Evolutionary conservation across 345 rosid genomes (phyloP).

Genomic region (Euphorbia tirucalli): DNA sequence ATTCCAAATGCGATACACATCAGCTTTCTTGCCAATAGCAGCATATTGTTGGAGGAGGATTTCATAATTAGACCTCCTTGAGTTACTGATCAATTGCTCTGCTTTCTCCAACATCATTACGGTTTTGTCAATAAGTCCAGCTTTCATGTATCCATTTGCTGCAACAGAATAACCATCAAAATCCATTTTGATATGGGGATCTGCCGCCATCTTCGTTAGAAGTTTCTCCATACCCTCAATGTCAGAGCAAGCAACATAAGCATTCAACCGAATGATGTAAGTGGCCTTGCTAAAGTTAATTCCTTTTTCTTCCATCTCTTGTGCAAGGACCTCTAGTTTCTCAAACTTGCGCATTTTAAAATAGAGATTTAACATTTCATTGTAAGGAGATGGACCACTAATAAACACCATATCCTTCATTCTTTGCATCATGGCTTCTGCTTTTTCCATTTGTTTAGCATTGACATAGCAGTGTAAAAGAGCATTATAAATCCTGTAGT

Average conservation of each 20-base stretch:
- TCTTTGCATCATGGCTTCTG: background rate
- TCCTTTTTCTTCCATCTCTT: background rate
- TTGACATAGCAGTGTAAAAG: background rate
- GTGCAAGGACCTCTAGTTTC: background rate
- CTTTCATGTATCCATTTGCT: constrained; percentile 29
- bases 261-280: background rate
- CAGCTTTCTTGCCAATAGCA: constrained; percentile 1
- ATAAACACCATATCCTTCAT: too few relatives aligned
- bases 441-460: background rate
- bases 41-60: constrained; percentile 21
- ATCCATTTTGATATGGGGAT: background rate
- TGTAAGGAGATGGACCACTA: background rate
- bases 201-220: too few relatives aligned
- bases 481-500: background rate
- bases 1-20: constrained; percentile 28
- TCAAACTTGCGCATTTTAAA: background rate
- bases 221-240: background rate
- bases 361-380: constrained; percentile 15
- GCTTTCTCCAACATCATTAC: constrained; percentile 21
- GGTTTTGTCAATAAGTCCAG: constrained; percentile 22
- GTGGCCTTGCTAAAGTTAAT: background rate
- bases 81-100: constrained; percentile 12
- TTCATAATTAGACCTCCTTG: constrained; percentile 5
- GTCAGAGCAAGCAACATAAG: background rate
- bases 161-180: constrained; percentile 12